Percentiles rank a stretch among this genome's conserved stretches.
Evolutionary conservation across 2,329 filamentous ascomycete genomes (phyloP).

Genomic region (Juglanconis oblonga): DNA sequence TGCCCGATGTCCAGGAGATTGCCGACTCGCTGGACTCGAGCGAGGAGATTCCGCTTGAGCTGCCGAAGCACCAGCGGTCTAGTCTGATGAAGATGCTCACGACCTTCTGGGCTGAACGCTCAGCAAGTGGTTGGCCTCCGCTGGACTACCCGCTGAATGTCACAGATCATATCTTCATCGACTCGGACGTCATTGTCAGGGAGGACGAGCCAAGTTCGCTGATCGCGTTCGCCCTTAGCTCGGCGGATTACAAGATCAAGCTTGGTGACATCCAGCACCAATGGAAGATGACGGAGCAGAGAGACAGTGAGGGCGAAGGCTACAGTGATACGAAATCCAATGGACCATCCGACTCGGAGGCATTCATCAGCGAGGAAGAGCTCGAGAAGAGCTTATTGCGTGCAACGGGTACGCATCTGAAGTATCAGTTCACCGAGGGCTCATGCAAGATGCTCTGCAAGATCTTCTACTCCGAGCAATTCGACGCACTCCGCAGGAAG

Average conservation of each 20-base stretch:
- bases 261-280: conserved; percentile 63
- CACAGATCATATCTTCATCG: conserved; percentile 92
- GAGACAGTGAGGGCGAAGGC: conserved; percentile 30
- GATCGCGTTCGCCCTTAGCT: conserved; percentile 88
- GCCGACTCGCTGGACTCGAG: conserved; percentile 60
- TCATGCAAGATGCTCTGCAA: conserved; percentile 96
- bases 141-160: conserved; percentile 88
- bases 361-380: conserved; percentile 60
- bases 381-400: conserved; percentile 84
- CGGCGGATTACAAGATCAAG: conserved; percentile 81
- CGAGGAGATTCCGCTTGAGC: conserved; percentile 63
- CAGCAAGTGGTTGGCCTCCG: conserved; percentile 87
- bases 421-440: conserved; percentile 92
- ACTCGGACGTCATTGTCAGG: conserved; percentile 94
- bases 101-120: conserved; percentile 97
- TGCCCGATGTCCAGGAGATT: conserved; percentile 61
- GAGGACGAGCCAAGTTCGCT: conserved; percentile 97
- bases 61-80: conserved; percentile 89
- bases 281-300: conserved; percentile 40
- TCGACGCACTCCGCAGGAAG: conserved; percentile 88
- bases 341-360: conserved; percentile 35
- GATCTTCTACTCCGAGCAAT: conserved; percentile 97
- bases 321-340: conserved; percentile 28
- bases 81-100: conserved; percentile 94
- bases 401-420: conserved; percentile 85